These are phyloP conservation scores for Diospyros kaki DNA, from an alignment of 148 eudicot species.

Conservation along the genomic window DNA sequence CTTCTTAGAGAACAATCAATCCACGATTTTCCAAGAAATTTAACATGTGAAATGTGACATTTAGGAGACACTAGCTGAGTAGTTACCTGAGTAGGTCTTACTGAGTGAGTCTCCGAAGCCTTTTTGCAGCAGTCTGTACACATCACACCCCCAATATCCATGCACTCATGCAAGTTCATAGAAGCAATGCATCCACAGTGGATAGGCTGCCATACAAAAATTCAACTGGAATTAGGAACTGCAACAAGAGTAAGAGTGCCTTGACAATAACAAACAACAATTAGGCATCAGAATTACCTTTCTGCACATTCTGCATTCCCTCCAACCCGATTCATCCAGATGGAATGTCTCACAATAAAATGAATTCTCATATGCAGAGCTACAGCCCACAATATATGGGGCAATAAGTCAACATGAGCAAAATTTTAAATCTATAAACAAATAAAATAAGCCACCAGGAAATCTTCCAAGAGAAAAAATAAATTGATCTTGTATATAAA, in stretches of 20 bases:
- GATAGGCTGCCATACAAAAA: conserved; percentile 48
- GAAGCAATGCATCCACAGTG: conserved; percentile 98
- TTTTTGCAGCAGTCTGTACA: conserved; percentile 55
- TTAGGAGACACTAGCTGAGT: conserved; percentile 1
- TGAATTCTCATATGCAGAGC: conserved; percentile 62
- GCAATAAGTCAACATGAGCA: background rate
- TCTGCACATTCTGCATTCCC: conserved; percentile 74
- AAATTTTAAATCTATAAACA: background rate
- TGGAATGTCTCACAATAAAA: conserved; percentile 71
- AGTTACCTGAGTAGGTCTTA: conserved; percentile 37
- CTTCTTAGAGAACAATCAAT: background rate
- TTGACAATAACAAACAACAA: background rate
- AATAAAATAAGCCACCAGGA: background rate
- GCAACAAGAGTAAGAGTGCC: background rate
- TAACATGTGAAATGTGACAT: background rate
- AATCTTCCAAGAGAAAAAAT: background rate
- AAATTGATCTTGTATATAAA: no score
- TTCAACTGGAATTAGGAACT: conserved; percentile 7
- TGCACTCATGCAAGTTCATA: conserved; percentile 49
- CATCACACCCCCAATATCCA: conserved; percentile 80
- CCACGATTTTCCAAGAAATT: background rate
- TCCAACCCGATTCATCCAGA: conserved; percentile 77
- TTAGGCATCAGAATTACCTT: conserved; percentile 37
- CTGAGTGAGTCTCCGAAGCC: conserved; percentile 37
- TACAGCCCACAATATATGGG: conserved; percentile 20